Evolutionary conservation across 352 stramenopile species (phyloP).

Genomic region (Phytopythium boreale): DNA sequence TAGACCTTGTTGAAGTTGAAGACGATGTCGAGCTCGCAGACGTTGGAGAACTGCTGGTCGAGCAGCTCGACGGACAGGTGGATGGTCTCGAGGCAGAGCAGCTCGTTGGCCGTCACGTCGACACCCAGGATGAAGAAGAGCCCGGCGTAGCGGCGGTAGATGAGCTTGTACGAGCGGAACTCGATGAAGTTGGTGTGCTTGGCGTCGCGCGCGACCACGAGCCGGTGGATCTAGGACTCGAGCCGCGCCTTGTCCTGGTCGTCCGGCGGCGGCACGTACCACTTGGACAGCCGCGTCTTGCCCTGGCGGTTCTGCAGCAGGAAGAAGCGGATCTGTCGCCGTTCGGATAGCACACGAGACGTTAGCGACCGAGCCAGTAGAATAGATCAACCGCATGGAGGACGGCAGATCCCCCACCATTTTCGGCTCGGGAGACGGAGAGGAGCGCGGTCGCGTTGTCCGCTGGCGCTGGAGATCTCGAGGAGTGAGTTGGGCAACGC

Average conservation of each 20-base stretch:
- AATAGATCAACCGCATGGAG: background rate
- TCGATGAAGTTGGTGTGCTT: constrained; percentile 96
- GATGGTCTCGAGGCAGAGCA: constrained; percentile 97
- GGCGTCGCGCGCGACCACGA: constrained; percentile 85
- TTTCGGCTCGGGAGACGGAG: background rate
- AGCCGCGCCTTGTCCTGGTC: constrained; percentile 83
- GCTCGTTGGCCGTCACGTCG: constrained; percentile 96
- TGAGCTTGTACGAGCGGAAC: constrained; percentile 99
- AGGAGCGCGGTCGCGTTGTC: background rate
- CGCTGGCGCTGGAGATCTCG: background rate
- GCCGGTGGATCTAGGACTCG: constrained; percentile 89
- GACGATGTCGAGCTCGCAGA: constrained; percentile 97
- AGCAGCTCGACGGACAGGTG: constrained; percentile 98
- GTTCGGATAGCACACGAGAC: background rate
- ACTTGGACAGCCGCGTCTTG: constrained; percentile 99
- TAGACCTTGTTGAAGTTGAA: constrained; percentile 97
- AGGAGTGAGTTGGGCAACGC: background rate
- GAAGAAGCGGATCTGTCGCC: constrained; percentile 94
- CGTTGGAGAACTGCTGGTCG: constrained; percentile 98
- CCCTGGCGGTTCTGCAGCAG: constrained; percentile 98
- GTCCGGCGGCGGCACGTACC: constrained; percentile 90
- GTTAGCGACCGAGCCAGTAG: constrained; percentile 2
- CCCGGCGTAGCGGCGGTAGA: constrained; percentile 97
- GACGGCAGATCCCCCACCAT: background rate
- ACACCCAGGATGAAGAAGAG: constrained; percentile 98